Evolutionary conservation across 352 stramenopile genomes (phyloP), one percentile per base, ranked within the genome.

Genomic region (Globisporangium recalcitrans): DNA sequence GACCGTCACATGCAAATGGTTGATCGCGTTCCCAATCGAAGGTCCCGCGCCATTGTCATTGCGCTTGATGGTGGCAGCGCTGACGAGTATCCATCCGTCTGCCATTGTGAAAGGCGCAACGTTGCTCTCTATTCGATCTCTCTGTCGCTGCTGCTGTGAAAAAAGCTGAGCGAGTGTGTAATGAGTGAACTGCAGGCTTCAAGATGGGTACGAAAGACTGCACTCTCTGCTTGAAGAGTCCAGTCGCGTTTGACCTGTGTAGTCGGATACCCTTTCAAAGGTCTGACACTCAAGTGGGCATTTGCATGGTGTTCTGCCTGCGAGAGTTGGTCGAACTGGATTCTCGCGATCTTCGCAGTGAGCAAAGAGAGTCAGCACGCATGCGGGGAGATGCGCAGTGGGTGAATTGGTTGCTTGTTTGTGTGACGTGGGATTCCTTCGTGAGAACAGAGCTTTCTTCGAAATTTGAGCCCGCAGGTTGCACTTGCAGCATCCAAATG

Each of bases 151-250:
- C n/a, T n/a, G n/a, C n/a, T 24, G 13, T 4, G 6, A 53, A 36
- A 46, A 46, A 21, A 21, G 19, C 27, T 32, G 27, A 24, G 16
- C 29, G 22, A 8, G 49, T 56, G 49, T 56, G 27, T 56, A 56
- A 56, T 56, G 49, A 56, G 40, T 56, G 49, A 21, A 21, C 38
- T 2, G 38, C 38, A n/a, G n/a, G 52, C 52, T 59, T 59, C 32
- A 59, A 59, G 11, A 59, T 59, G 52, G 52, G 52, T 59, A 59
- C 52, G 48, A 29, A 16, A 13, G 10, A 32, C 10, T 26, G 4
- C 16, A 16, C 16, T 16, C 26, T 47, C 8, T 46, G 27, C 5
- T 49, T 49, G 19, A 24, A 49, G 42, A 22, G 19, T 19, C 8
- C n/a, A 49, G 38, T 46, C 38, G 21, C 14, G 16, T n/a, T 46